Conservation (phyloP, 2,329 filamentous ascomycete genomes). For the Fusarium sp. region DNA sequence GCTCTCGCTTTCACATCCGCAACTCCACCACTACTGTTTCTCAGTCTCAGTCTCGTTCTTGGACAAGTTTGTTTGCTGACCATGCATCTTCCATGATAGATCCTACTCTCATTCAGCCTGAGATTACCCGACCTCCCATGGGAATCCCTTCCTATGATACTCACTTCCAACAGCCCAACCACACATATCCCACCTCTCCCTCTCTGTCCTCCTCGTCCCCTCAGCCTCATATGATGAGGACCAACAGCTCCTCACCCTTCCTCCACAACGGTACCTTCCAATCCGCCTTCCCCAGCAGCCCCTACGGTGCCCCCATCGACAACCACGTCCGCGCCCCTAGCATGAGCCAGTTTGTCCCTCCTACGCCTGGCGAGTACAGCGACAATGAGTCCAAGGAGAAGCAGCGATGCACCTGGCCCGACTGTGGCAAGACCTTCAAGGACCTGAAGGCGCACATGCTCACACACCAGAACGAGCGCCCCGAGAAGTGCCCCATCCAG, state of each 20-base stretch:
- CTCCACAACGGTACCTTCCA: slow-evolving; percentile 66
- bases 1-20: background rate
- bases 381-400: slow-evolving; percentile 74
- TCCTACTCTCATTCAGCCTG: slow-evolving; percentile 66
- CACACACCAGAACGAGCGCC: slow-evolving; percentile 89
- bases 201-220: slow-evolving; percentile 67
- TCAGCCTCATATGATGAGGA: slow-evolving; percentile 59
- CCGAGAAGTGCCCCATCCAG: slow-evolving; percentile 92
- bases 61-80: slow-evolving; percentile 48
- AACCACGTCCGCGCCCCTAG: slow-evolving; percentile 70
- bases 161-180: slow-evolving; percentile 58
- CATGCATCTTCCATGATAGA: slow-evolving; percentile 53
- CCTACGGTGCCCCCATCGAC: slow-evolving; percentile 60
- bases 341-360: slow-evolving; percentile 75
- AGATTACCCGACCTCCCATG: slow-evolving; percentile 62
- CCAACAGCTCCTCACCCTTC: slow-evolving; percentile 74
- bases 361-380: slow-evolving; percentile 67
- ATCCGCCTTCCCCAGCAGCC: slow-evolving; percentile 64
- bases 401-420: slow-evolving; percentile 81
- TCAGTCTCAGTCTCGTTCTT: slow-evolving; percentile 5
- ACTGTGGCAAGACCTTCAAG: slow-evolving; percentile 89
- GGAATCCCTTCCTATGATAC: slow-evolving; percentile 58
- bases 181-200: slow-evolving; percentile 69
- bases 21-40: slow-evolving; percentile 19
- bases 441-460: slow-evolving; percentile 95